Evolutionary conservation across 257 asterid species (phyloP).

Genomic region (Nicotiana paniculata): DNA sequence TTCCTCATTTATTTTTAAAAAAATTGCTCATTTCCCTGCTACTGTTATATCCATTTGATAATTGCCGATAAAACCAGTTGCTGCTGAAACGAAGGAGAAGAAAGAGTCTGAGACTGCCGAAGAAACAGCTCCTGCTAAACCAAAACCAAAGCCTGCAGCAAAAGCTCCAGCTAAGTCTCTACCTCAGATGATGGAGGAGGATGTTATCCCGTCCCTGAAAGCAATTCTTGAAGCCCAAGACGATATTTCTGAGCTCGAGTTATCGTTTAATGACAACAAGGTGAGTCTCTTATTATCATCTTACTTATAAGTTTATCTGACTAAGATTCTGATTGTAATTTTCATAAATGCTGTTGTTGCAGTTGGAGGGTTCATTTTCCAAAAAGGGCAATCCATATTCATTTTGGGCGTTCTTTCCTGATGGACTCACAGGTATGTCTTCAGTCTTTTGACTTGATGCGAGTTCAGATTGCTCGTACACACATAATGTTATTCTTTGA

Average conservation of each 20-base stretch:
- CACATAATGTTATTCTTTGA: neutral
- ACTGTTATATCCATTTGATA: neutral
- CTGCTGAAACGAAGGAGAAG: slow-evolving; percentile 57
- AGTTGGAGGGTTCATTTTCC: slow-evolving; percentile 76
- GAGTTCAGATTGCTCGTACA: neutral
- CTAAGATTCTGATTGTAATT: neutral
- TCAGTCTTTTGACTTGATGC: neutral
- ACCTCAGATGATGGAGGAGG: slow-evolving; percentile 77
- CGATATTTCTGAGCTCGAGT: slow-evolving; percentile 45
- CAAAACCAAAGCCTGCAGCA: slow-evolving; percentile 40
- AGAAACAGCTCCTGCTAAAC: slow-evolving; percentile 18
- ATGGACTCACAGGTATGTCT: slow-evolving; percentile 58
- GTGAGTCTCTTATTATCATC: slow-evolving; percentile 17
- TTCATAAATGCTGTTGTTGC: slow-evolving; percentile 14
- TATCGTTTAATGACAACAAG: slow-evolving; percentile 51
- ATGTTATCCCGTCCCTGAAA: slow-evolving; percentile 64
- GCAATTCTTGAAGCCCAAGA: slow-evolving; percentile 51
- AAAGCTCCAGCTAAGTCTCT: slow-evolving; percentile 63
- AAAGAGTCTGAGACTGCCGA: slow-evolving; percentile 22
- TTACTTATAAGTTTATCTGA: neutral
- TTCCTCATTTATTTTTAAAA: neutral
- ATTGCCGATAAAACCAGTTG: slow-evolving; percentile 37
- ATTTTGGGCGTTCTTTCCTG: slow-evolving; percentile 90
- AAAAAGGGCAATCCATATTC: slow-evolving; percentile 62
- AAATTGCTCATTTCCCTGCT: neutral